These are phyloP conservation scores for Yarrowia deformans DNA, from an alignment of 805 yeast species.

Conservation along the genomic window DNA sequence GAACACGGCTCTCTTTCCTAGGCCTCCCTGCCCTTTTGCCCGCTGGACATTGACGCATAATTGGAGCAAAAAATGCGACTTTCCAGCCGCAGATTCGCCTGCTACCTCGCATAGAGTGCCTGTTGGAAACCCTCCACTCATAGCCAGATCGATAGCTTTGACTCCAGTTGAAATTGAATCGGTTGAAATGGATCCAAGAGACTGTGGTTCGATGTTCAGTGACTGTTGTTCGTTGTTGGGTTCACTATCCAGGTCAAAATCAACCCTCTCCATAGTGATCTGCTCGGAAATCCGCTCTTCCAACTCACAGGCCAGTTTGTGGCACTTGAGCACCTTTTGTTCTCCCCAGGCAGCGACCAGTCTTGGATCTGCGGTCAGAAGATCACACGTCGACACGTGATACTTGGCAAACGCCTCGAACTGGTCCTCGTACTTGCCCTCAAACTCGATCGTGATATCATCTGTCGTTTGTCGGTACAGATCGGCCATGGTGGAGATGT, in stretches of 20 bases:
- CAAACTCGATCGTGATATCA: conserved; percentile 28
- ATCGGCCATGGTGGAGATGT: conserved; percentile 12
- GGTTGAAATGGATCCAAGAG: background rate
- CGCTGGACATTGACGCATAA: conserved; percentile 66
- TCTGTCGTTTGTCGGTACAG: conserved; percentile 26
- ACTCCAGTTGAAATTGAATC: conserved; percentile 60
- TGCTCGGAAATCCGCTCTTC: background rate
- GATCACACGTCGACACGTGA: conserved; percentile 22
- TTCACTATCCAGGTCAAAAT: background rate
- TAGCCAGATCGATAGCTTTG: conserved; percentile 55
- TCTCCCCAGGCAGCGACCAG: conserved; percentile 23
- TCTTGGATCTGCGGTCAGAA: conserved; percentile 8
- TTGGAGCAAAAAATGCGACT: conserved; percentile 79
- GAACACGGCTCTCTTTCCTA: conserved; percentile 63
- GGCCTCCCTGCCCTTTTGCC: conserved; percentile 57
- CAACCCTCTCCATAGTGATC: background rate
- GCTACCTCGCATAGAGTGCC: conserved; percentile 73
- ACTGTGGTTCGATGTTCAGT: no score
- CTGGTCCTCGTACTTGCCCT: conserved; percentile 10
- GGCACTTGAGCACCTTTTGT: conserved; percentile 10
- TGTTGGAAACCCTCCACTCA: conserved; percentile 65
- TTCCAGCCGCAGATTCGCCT: conserved; percentile 88
- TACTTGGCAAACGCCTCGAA: conserved; percentile 13
- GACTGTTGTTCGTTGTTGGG: background rate
- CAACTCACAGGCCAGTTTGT: background rate